Evolutionary conservation across 1,284 basidiomycete genomes (phyloP).

Genomic region (Tylopilus sp.): DNA sequence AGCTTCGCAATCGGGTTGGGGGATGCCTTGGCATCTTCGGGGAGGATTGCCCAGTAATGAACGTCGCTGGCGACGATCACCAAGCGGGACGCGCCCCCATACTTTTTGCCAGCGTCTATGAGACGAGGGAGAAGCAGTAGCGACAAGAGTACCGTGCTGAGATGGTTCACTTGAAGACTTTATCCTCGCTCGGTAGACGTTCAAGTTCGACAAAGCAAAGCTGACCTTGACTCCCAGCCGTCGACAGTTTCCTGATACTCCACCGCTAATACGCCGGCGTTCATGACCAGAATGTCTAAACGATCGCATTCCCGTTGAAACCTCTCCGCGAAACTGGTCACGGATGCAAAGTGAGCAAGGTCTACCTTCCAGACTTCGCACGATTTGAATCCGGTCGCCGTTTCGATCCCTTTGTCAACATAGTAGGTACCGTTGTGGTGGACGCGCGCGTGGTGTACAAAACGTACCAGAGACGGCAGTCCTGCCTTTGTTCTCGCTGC

Average conservation of each 20-base stretch:
- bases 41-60: constrained; percentile 24
- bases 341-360: constrained; percentile 19
- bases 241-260: constrained; percentile 11
- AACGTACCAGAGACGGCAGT: constrained; percentile 25
- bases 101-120: constrained; percentile 18
- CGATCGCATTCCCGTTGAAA: constrained; percentile 9
- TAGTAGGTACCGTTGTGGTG: not conserved
- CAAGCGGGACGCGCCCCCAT: constrained; percentile 12
- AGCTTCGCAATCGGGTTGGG: constrained; percentile 33
- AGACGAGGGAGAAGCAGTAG: constrained; percentile 16
- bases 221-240: constrained; percentile 22
- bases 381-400: constrained; percentile 6
- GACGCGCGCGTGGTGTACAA: not conserved
- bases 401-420: constrained; percentile 12
- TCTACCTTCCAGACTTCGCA: constrained; percentile 15
- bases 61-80: constrained; percentile 17
- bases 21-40: constrained; percentile 26
- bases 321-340: constrained; percentile 16
- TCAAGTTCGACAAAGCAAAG: not conserved
- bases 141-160: constrained; percentile 18
- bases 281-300: constrained; percentile 24
- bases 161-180: constrained; percentile 28
- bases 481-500: constrained; percentile 36
- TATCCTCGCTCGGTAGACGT: not conserved
- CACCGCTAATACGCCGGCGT: constrained; percentile 6